Percentiles rank a stretch among this genome's conserved stretches.
Evolutionary conservation across 2,329 filamentous ascomycete genomes (phyloP).

Genomic region (Pezizomycotina sp.): DNA sequence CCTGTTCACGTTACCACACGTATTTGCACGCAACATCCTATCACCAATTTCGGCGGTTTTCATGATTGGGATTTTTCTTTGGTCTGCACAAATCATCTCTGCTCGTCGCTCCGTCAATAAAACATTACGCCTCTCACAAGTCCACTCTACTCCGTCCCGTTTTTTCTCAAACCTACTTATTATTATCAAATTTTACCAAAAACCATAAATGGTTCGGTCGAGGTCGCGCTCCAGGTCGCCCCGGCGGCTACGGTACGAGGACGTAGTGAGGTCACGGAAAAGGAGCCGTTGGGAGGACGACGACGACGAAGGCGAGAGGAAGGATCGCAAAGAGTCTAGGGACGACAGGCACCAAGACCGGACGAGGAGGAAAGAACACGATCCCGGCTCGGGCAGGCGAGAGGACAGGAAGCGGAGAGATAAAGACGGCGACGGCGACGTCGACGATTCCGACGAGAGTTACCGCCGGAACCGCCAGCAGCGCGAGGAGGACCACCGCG

Average conservation of each 20-base stretch:
- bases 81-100: too few relatives aligned
- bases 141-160: too few relatives aligned
- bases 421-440: slow-evolving; percentile 26
- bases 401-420: slow-evolving; percentile 28
- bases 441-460: slow-evolving; percentile 13
- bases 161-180: too few relatives aligned
- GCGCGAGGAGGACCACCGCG: background rate
- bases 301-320: slow-evolving; percentile 11
- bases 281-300: slow-evolving; percentile 5
- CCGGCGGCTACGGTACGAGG: slow-evolving; percentile 4
- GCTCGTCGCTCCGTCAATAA: too few relatives aligned
- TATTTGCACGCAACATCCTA: too few relatives aligned
- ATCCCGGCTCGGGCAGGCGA: slow-evolving; percentile 25
- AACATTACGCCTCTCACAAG: too few relatives aligned
- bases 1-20: too few relatives aligned
- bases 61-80: too few relatives aligned
- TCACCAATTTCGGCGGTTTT: too few relatives aligned
- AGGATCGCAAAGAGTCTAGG: slow-evolving; percentile 23
- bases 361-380: slow-evolving; percentile 20
- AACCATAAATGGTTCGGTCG: too few relatives aligned
- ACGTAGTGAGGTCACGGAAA: slow-evolving; percentile 3
- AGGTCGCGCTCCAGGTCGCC: slow-evolving; percentile 15
- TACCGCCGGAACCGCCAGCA: slow-evolving; percentile 4
- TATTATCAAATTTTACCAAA: too few relatives aligned
- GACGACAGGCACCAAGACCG: slow-evolving; percentile 23